Percentiles rank a stretch among this genome's conserved stretches.
Conservation (phyloP, 1,284 basidiomycete genomes). For the Mycosarcoma mackinlayi region DNA sequence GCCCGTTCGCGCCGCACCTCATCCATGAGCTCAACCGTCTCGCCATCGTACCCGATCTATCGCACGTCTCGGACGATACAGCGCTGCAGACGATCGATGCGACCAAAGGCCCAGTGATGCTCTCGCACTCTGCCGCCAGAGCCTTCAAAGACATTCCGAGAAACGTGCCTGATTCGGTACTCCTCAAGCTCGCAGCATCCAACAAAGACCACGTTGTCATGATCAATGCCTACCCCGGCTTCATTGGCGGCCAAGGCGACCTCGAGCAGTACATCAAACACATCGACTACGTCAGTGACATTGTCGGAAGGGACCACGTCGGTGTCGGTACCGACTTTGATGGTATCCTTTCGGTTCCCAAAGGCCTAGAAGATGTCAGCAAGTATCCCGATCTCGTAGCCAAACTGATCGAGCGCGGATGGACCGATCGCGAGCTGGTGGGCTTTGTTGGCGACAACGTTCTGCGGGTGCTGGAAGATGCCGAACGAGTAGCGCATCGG, state of each 20-base stretch:
- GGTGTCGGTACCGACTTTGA: constrained; percentile 51
- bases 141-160: constrained; percentile 22
- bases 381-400: constrained; percentile 40
- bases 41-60: constrained; percentile 47
- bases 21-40: constrained; percentile 45
- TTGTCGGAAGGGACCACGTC: constrained; percentile 35
- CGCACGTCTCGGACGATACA: constrained; percentile 44
- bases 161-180: constrained; percentile 43
- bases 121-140: constrained; percentile 41
- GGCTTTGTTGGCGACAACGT: constrained; percentile 45
- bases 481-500: constrained; percentile 25
- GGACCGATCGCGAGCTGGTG: constrained; percentile 36
- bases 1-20: constrained; percentile 27
- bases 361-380: constrained; percentile 40
- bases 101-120: constrained; percentile 42
- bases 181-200: constrained; percentile 16
- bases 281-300: constrained; percentile 29
- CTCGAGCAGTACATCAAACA: constrained; percentile 34
- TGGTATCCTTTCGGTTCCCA: constrained; percentile 33
- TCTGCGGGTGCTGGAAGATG: constrained; percentile 33
- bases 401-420: constrained; percentile 25
- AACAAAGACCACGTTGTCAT: constrained; percentile 42
- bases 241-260: constrained; percentile 46
- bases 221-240: constrained; percentile 50
- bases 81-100: constrained; percentile 35